Conservation (phyloP, 768 basidiomycete species). For the Pisolithus albus region DNA sequence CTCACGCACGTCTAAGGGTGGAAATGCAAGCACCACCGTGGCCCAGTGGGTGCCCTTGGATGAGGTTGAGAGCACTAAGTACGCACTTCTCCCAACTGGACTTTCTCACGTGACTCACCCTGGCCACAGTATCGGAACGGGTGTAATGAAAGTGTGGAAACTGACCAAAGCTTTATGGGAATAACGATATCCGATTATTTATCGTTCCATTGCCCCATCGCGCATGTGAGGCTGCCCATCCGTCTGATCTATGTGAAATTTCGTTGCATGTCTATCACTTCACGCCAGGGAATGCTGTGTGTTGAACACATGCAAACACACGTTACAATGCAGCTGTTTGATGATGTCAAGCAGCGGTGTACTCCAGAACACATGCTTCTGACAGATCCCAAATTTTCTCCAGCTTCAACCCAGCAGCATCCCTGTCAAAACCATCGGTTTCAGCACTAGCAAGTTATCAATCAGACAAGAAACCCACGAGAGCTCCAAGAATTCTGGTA, state of each 20-base stretch:
- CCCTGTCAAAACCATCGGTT: constrained; percentile 3
- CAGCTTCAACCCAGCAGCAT: constrained; percentile 22
- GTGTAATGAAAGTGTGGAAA: constrained; percentile 70
- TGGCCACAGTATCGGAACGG: constrained; percentile 57
- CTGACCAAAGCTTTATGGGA: constrained; percentile 44
- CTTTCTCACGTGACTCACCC: neutral
- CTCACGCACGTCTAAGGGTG: constrained; percentile 8
- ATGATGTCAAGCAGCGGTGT: constrained; percentile 12
- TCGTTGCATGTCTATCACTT: no score
- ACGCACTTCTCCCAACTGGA: constrained; percentile 17
- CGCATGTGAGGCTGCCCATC: neutral
- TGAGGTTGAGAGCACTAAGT: constrained; percentile 58
- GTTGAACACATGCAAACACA: neutral
- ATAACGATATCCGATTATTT: neutral
- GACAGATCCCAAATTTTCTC: constrained; percentile 30
- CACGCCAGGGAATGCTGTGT: neutral
- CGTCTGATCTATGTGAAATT: no score
- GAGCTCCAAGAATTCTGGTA: constrained; percentile 22
- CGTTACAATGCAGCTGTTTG: neutral
- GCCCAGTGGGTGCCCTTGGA: constrained; percentile 48
- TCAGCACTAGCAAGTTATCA: constrained; percentile 1
- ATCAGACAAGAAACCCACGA: constrained; percentile 15
- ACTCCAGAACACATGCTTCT: constrained; percentile 21
- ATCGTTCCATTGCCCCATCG: neutral
- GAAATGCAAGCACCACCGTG: constrained; percentile 5